Percentiles rank a stretch among this genome's conserved stretches.
phyloP scores from a whole-genome alignment of 306 rosid genomes.

The Cicer judaicum region DNA sequence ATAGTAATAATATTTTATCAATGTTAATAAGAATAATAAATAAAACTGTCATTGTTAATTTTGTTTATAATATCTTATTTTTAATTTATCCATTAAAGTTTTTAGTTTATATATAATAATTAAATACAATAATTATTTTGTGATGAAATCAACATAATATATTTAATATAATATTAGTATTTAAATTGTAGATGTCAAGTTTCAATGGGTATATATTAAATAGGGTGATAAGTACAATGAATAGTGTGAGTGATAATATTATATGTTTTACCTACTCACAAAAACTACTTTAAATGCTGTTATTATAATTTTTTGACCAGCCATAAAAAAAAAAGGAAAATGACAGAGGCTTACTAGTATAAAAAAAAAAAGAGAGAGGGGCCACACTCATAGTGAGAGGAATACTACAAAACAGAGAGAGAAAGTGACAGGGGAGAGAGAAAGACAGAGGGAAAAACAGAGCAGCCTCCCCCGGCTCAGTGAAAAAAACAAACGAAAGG shows the following conservation, averaged over 20 bases:
- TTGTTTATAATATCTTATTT: too few species aligned
- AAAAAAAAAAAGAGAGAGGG: conserved; percentile 35
- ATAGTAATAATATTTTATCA: too few species aligned
- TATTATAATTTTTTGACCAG: conserved; percentile 48
- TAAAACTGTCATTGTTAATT: too few species aligned
- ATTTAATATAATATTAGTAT: background rate
- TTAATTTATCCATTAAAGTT: too few species aligned
- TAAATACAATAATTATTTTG: too few species aligned
- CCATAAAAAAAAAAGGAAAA: conserved; percentile 43
- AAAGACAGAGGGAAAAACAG: conserved; percentile 12
- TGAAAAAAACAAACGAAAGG: conserved; percentile 41
- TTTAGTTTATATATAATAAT: too few species aligned
- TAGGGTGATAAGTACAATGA: background rate
- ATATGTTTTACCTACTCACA: conserved; percentile 46
- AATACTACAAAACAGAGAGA: background rate
- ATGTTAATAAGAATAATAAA: too few species aligned
- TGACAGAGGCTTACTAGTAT: conserved; percentile 12
- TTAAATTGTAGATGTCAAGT: background rate
- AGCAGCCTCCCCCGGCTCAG: conserved; percentile 37
- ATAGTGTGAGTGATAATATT: background rate
- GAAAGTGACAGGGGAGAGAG: conserved; percentile 25
- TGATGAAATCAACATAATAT: too few species aligned
- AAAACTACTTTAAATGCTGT: conserved; percentile 33
- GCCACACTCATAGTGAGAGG: conserved; percentile 45
- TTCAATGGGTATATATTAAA: background rate